Evolutionary conservation across 2,329 filamentous ascomycete species (phyloP).

Genomic region (Hypoxylon sp.): DNA sequence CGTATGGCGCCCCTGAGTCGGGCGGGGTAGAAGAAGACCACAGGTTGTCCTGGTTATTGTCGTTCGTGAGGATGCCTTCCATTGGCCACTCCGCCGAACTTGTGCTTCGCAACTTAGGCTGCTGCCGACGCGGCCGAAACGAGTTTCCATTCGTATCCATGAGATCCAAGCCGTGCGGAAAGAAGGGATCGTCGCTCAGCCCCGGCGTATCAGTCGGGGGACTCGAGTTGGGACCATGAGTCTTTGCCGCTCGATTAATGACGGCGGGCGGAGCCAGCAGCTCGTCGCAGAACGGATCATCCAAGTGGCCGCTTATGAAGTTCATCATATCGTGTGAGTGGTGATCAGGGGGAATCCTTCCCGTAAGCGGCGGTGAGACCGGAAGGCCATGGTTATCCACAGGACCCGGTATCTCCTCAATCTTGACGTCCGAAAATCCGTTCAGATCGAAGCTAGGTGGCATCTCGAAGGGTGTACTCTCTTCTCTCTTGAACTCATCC

Average conservation of each 20-base stretch:
- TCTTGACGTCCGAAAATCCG: slow-evolving; percentile 33
- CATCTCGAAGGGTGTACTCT: slow-evolving; percentile 9
- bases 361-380: slow-evolving; percentile 50
- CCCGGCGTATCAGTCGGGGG: slow-evolving; percentile 48
- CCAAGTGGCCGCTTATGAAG: slow-evolving; percentile 51
- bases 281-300: slow-evolving; percentile 51
- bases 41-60: slow-evolving; percentile 28
- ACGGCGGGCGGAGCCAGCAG: slow-evolving; percentile 32
- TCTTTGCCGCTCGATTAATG: slow-evolving; percentile 27
- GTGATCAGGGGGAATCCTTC: slow-evolving; percentile 46
- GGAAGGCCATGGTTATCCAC: slow-evolving; percentile 47
- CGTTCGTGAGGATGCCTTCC: slow-evolving; percentile 49
- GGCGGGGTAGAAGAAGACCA: slow-evolving; percentile 38
- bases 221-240: slow-evolving; percentile 17
- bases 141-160: slow-evolving; percentile 32
- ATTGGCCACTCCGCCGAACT: slow-evolving; percentile 53
- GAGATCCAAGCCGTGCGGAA: slow-evolving; percentile 31
- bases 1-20: slow-evolving; percentile 18
- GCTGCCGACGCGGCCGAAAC: slow-evolving; percentile 21
- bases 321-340: slow-evolving; percentile 36
- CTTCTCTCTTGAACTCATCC: slow-evolving; percentile 33
- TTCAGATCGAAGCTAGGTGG: slow-evolving; percentile 29
- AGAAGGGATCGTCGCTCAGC: slow-evolving; percentile 44
- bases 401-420: slow-evolving; percentile 41
- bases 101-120: slow-evolving; percentile 43